These are phyloP conservation scores for Perkinsus chesapeaki DNA, from an alignment of 169 alveolate species.

Conservation along the genomic window DNA sequence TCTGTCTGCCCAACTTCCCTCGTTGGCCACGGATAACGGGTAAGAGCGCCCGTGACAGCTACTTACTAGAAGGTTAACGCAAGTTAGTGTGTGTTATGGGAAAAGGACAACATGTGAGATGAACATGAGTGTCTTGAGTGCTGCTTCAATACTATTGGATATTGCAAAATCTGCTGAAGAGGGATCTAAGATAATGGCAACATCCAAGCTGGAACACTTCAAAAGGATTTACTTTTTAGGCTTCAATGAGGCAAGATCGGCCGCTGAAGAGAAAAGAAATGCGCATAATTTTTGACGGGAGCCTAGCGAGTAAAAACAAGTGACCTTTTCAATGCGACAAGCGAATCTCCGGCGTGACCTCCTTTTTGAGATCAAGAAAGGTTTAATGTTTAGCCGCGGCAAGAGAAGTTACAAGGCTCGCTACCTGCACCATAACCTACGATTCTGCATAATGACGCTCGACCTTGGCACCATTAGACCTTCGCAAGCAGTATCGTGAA, in stretches of 20 bases:
- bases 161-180: background rate
- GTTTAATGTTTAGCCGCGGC: too few relatives aligned
- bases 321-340: too few relatives aligned
- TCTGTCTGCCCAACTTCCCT: too few relatives aligned
- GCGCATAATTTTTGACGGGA: too few relatives aligned
- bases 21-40: too few relatives aligned
- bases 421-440: background rate
- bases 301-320: too few relatives aligned
- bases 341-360: too few relatives aligned
- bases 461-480: background rate
- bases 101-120: background rate
- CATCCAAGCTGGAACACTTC: too few relatives aligned
- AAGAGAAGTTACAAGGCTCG: background rate
- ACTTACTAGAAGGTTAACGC: too few relatives aligned
- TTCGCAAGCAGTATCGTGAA: background rate
- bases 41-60: too few relatives aligned
- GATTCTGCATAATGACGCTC: background rate
- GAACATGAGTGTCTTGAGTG: background rate
- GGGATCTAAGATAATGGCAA: background rate
- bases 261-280: background rate
- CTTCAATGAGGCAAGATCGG: background rate
- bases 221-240: background rate
- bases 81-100: background rate
- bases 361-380: too few relatives aligned
- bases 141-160: background rate